Conservation (phyloP, 1,284 basidiomycete genomes). For the Trichosporon sp. region DNA sequence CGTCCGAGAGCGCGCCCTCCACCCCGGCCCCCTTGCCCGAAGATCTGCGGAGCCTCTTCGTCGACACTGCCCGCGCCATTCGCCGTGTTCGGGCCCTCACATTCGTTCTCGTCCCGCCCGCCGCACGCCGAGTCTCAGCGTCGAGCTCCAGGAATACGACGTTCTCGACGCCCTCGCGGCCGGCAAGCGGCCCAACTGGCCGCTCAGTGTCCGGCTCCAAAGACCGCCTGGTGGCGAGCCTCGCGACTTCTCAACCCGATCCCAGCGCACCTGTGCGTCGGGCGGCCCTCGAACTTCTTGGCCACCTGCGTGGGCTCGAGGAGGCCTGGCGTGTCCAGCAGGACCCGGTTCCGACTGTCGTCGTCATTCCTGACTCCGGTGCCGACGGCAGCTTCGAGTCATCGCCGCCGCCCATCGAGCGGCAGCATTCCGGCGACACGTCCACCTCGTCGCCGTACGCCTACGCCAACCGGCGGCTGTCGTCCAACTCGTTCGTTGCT, state of each 20-base stretch:
- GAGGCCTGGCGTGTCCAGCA: conserved; percentile 31
- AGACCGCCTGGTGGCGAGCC: background rate
- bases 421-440: background rate
- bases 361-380: conserved; percentile 9
- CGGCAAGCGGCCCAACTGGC: conserved; percentile 9
- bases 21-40: conserved; percentile 15
- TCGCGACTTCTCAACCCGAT: background rate
- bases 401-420: background rate
- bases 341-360: conserved; percentile 11
- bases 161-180: conserved; percentile 40
- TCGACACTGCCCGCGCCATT: conserved; percentile 34
- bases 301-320: conserved; percentile 37
- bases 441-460: background rate
- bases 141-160: background rate
- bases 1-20: conserved; percentile 2
- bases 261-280: conserved; percentile 18
- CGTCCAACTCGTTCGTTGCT: background rate
- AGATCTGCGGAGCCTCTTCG: conserved; percentile 12
- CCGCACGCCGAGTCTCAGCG: conserved; percentile 11
- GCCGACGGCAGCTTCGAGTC: background rate
- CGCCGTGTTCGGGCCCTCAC: conserved; percentile 34
- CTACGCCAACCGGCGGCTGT: conserved; percentile 6
- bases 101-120: conserved; percentile 18
- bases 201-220: conserved; percentile 1
- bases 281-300: conserved; percentile 44